phyloP scores from a whole-genome alignment of 352 stramenopile species.

The Phytophthora hybrid region DNA sequence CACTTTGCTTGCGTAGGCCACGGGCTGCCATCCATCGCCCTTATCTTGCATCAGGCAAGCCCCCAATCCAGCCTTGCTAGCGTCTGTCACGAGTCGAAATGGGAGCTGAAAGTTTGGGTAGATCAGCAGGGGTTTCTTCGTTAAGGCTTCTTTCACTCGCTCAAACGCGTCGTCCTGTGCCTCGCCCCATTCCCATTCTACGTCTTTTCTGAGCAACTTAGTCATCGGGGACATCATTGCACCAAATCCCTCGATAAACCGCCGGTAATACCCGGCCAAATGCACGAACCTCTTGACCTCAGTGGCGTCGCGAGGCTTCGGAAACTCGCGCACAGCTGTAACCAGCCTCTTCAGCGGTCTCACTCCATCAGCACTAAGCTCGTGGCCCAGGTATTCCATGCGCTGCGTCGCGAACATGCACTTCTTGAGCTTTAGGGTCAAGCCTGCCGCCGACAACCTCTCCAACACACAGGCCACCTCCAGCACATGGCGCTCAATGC shows the following conservation, averaged over 20 bases:
- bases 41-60: constrained; percentile 32
- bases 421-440: too few species aligned
- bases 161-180: constrained; percentile 33
- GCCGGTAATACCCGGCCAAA: constrained; percentile 35
- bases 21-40: constrained; percentile 1
- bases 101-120: constrained; percentile 40
- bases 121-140: background rate
- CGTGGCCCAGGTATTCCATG: too few species aligned
- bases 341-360: too few species aligned
- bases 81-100: constrained; percentile 40
- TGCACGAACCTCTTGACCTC: constrained; percentile 36
- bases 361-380: too few species aligned
- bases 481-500: constrained; percentile 19
- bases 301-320: constrained; percentile 6
- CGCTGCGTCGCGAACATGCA: too few species aligned
- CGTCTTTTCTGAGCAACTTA: constrained; percentile 25
- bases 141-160: constrained; percentile 15
- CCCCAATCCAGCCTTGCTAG: background rate
- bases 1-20: constrained; percentile 18
- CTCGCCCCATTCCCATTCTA: constrained; percentile 27
- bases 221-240: constrained; percentile 28
- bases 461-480: constrained; percentile 9
- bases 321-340: background rate
- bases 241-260: constrained; percentile 35
- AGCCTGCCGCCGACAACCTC: too few species aligned